Conservation (phyloP, 192 early-diverging fungal genomes). For the Dissophora ornata region DNA sequence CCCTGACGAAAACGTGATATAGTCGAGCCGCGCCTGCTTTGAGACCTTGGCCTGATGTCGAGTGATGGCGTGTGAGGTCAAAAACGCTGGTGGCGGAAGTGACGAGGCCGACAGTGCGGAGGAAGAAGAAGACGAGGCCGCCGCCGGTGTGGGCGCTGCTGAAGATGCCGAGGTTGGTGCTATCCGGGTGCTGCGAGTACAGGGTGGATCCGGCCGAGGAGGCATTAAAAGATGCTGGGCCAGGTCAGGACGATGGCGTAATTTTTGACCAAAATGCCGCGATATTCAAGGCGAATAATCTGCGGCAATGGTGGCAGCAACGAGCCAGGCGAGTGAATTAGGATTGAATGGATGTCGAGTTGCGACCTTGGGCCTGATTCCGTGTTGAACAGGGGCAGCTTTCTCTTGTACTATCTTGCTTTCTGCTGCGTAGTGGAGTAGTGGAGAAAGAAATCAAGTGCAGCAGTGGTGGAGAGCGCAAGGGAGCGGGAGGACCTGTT, state of each 20-base stretch:
- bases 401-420: too few relatives aligned
- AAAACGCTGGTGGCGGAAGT: slow-evolving; percentile 3
- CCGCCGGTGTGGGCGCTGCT: neutral
- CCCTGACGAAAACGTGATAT: slow-evolving; percentile 38
- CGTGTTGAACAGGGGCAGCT: too few relatives aligned
- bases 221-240: slow-evolving; percentile 37
- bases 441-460: too few relatives aligned
- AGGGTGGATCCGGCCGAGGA: slow-evolving; percentile 36
- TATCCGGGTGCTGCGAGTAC: slow-evolving; percentile 16
- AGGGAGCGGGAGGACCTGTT: too few relatives aligned
- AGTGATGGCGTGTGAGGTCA: slow-evolving; percentile 32
- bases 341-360: too few relatives aligned
- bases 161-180: slow-evolving; percentile 1
- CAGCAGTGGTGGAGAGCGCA: too few relatives aligned
- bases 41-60: slow-evolving; percentile 40
- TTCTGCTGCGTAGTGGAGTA: too few relatives aligned
- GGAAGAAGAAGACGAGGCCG: slow-evolving; percentile 4
- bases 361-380: too few relatives aligned
- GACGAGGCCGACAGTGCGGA: neutral
- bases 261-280: slow-evolving; percentile 31
- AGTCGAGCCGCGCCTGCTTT: slow-evolving; percentile 28
- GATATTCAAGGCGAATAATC: slow-evolving; percentile 29
- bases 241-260: slow-evolving; percentile 14
- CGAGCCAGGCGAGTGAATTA: neutral
- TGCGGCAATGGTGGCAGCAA: neutral